phyloP scores from a whole-genome alignment of 495 filamentous ascomycete genomes.

The Hypoxylon intermedium region DNA sequence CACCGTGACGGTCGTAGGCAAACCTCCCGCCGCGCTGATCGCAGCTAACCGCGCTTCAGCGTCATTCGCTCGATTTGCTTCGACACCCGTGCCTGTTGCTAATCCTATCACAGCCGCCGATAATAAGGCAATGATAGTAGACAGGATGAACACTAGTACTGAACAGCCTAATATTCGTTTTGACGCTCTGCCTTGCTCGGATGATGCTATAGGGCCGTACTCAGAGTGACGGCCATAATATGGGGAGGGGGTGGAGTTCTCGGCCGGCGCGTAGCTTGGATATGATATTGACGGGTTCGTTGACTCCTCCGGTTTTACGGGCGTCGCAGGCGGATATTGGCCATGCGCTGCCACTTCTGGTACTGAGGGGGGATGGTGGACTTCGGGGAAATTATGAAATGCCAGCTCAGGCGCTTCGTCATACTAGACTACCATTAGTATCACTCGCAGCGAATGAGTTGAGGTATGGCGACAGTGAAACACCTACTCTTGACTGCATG shows the following conservation, averaged over 20 bases:
- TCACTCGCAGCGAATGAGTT: background rate
- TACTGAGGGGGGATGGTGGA: slow-evolving; percentile 38
- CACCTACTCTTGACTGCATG: slow-evolving; percentile 36
- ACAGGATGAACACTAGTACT: slow-evolving; percentile 50
- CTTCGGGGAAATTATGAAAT: slow-evolving; percentile 48
- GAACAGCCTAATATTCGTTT: slow-evolving; percentile 46
- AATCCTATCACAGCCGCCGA: slow-evolving; percentile 53
- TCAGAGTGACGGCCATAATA: slow-evolving; percentile 24
- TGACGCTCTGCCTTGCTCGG: slow-evolving; percentile 14
- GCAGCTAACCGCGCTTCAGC: slow-evolving; percentile 41
- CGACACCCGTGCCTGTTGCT: slow-evolving; percentile 52
- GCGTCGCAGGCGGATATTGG: slow-evolving; percentile 11
- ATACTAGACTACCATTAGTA: slow-evolving; percentile 35
- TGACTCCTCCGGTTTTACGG: slow-evolving; percentile 22
- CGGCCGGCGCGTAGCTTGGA: slow-evolving; percentile 13
- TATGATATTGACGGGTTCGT: slow-evolving; percentile 15
- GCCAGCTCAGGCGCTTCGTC: slow-evolving; percentile 51
- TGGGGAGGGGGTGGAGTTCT: slow-evolving; percentile 6
- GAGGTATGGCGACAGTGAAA: background rate
- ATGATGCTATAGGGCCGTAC: slow-evolving; percentile 14
- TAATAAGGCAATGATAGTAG: slow-evolving; percentile 49
- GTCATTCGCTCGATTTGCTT: slow-evolving; percentile 49
- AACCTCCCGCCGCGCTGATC: slow-evolving; percentile 24
- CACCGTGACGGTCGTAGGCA: slow-evolving; percentile 31
- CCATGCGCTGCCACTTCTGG: slow-evolving; percentile 27